phyloP scores from a whole-genome alignment of 2,329 filamentous ascomycete species.

The Aureobasidium vineae region DNA sequence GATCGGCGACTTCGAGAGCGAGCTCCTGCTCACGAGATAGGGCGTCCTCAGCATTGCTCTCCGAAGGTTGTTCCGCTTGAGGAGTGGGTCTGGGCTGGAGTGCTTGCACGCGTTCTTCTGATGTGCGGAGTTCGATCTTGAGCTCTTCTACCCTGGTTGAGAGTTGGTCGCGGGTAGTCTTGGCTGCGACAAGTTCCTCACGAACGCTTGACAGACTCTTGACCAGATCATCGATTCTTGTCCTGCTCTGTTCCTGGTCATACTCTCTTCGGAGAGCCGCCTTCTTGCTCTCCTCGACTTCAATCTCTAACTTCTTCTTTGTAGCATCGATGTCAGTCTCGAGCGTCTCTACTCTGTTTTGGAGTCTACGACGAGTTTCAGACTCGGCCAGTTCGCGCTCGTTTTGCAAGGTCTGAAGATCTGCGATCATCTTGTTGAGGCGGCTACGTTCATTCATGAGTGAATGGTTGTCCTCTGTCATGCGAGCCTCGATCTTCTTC shows the following conservation, averaged over 20 bases:
- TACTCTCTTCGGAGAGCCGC: slow-evolving; percentile 81
- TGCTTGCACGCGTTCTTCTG: slow-evolving; percentile 80
- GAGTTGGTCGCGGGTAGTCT: slow-evolving; percentile 85
- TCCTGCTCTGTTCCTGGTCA: slow-evolving; percentile 82
- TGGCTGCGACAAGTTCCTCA: slow-evolving; percentile 80
- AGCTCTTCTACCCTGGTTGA: slow-evolving; percentile 87
- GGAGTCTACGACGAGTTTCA: slow-evolving; percentile 76
- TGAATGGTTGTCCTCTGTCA: slow-evolving; percentile 83
- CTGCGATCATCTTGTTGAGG: slow-evolving; percentile 77
- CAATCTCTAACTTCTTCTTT: slow-evolving; percentile 79
- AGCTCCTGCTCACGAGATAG: slow-evolving; percentile 73
- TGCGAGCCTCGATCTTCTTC: slow-evolving; percentile 87
- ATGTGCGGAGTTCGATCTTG: slow-evolving; percentile 79
- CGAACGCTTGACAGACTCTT: slow-evolving; percentile 74
- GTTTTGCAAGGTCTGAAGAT: slow-evolving; percentile 85
- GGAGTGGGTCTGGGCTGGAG: slow-evolving; percentile 76
- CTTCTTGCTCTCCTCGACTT: slow-evolving; percentile 82
- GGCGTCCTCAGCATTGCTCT: slow-evolving; percentile 44
- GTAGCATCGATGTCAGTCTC: slow-evolving; percentile 74
- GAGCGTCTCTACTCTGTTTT: slow-evolving; percentile 72
- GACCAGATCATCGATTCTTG: slow-evolving; percentile 88
- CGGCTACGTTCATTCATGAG: slow-evolving; percentile 80
- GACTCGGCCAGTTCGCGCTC: slow-evolving; percentile 83
- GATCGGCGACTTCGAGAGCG: slow-evolving; percentile 75
- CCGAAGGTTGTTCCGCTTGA: slow-evolving; percentile 47